A percentile compares a stretch with the other conserved stretches of the same genome.
These are phyloP conservation scores for Annona squamosa DNA, from an alignment of 164 flowering plant species.

Conservation along the genomic window DNA sequence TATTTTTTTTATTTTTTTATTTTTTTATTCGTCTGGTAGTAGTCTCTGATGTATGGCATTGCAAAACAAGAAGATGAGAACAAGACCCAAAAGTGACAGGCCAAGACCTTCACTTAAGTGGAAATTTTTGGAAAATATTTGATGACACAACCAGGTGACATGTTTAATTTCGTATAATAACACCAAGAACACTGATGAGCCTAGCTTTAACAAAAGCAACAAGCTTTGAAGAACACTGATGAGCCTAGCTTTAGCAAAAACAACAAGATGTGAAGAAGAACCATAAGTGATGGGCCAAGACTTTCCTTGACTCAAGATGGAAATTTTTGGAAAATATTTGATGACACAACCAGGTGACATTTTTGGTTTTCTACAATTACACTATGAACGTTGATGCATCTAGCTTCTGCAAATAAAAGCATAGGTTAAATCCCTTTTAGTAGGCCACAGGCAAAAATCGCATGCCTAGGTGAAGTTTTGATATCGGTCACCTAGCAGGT, in stretches of 20 bases:
- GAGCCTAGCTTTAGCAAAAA: neutral
- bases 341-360: neutral
- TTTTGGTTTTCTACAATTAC: neutral
- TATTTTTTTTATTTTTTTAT: neutral
- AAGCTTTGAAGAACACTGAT: neutral
- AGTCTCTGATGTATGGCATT: no score
- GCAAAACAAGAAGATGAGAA: no score
- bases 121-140: neutral
- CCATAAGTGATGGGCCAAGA: neutral
- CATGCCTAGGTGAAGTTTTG: neutral
- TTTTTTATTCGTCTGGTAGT: neutral
- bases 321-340: neutral
- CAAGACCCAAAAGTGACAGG: neutral
- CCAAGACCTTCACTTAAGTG: neutral
- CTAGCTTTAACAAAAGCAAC: neutral
- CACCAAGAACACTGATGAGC: neutral
- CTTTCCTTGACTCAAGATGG: neutral
- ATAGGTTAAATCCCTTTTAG: neutral
- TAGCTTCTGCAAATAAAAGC: neutral
- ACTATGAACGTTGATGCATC: neutral
- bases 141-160: neutral
- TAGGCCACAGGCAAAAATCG: neutral
- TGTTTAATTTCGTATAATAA: neutral
- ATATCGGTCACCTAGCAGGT: no score
- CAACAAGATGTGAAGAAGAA: neutral